Conservation (phyloP, 73 alveolate species). For the Symbiodinium natans region DNA sequence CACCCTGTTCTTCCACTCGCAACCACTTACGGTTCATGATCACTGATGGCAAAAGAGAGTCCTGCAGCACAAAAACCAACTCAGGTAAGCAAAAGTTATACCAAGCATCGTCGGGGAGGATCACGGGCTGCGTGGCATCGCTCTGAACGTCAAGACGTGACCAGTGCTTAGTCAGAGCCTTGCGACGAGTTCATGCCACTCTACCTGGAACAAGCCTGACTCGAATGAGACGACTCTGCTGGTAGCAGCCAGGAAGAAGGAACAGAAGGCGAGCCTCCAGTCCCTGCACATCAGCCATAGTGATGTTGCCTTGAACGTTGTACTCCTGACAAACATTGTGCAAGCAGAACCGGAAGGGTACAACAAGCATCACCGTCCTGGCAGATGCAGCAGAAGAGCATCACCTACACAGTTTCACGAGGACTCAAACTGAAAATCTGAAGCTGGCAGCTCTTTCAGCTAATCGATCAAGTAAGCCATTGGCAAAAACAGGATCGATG, state of each 20-base stretch:
- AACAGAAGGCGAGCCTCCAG: conserved; percentile 58
- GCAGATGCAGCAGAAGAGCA: conserved; percentile 61
- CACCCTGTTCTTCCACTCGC: too few relatives aligned
- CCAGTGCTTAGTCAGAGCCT: conserved; percentile 75
- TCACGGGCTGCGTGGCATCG: conserved; percentile 66
- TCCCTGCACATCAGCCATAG: conserved; percentile 67
- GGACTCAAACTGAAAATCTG: too few relatives aligned
- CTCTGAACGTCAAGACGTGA: neutral
- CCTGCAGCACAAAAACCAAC: too few relatives aligned
- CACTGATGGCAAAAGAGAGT: too few relatives aligned
- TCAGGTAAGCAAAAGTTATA: neutral
- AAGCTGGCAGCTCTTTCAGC: too few relatives aligned
- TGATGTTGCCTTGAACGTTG: conserved; percentile 24
- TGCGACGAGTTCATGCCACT: too few relatives aligned
- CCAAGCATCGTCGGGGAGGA: conserved; percentile 52
- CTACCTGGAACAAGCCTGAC: too few relatives aligned
- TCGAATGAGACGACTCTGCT: too few relatives aligned
- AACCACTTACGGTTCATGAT: too few relatives aligned
- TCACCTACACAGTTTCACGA: conserved; percentile 1
- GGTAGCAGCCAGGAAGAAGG: too few relatives aligned
- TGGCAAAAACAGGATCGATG: conserved; percentile 64
- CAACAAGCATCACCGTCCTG: conserved; percentile 34
- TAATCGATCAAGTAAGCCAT: too few relatives aligned
- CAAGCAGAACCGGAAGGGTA: neutral
- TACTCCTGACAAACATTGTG: conserved; percentile 34